phyloP scores from a whole-genome alignment of 208 protist species.

The Histomonas meleagridis region DNA sequence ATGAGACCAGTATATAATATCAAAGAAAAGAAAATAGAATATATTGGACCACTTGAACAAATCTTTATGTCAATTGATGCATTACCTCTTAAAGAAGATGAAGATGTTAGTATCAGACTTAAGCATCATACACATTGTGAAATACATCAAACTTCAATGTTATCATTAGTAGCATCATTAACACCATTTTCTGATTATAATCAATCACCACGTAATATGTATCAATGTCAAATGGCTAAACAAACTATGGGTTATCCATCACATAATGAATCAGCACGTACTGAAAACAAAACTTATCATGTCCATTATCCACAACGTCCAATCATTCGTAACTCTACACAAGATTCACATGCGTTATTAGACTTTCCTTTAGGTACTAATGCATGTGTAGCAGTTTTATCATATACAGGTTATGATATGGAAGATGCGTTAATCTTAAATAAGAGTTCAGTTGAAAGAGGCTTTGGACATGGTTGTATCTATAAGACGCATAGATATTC shows the following conservation, averaged over 20 bases:
- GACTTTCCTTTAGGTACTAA: conserved; percentile 91
- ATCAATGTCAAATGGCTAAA: conserved; percentile 87
- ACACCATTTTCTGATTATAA: conserved; percentile 98
- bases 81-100: conserved; percentile 59
- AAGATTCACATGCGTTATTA: conserved; percentile 61
- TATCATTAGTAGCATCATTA: conserved; percentile 82
- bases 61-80: conserved; percentile 81
- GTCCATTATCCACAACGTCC: conserved; percentile 86
- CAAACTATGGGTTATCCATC: conserved; percentile 93
- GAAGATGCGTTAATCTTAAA: conserved; percentile 99
- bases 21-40: background rate
- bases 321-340: conserved; percentile 61
- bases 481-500: conserved; percentile 61
- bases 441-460: conserved; percentile 83
- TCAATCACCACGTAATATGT: conserved; percentile 98
- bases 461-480: conserved; percentile 84
- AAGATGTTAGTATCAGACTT: no score
- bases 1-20: conserved; percentile 22
- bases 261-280: conserved; percentile 70
- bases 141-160: conserved; percentile 75
- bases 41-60: conserved; percentile 47
- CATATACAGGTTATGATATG: conserved; percentile 99
- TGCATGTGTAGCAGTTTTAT: conserved; percentile 93
- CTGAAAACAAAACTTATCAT: conserved; percentile 94
- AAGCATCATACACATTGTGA: conserved; percentile 64